Percentiles rank a stretch among this genome's conserved stretches.
These are phyloP conservation scores for Penicillium sp. DNA, from an alignment of 2,329 filamentous ascomycete genomes.

Conservation along the genomic window DNA sequence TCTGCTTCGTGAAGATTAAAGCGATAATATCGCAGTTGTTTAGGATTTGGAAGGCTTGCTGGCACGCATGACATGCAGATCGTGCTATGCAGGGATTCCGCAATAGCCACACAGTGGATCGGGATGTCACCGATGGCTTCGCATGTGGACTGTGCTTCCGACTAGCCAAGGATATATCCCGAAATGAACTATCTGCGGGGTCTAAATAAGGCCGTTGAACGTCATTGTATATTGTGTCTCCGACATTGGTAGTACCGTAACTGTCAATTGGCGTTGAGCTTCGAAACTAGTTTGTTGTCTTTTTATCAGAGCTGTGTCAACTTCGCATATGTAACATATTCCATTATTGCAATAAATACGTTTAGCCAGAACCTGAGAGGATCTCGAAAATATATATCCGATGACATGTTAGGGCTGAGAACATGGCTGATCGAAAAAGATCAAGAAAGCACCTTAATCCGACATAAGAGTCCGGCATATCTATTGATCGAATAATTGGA, in stretches of 20 bases:
- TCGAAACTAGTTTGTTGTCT: not conserved
- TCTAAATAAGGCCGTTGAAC: not conserved
- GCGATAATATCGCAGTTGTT: not conserved
- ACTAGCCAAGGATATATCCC: not conserved
- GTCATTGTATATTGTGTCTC: not conserved
- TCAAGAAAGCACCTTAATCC: not conserved
- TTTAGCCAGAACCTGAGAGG: not conserved
- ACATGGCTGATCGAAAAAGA: not conserved
- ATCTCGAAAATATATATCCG: not conserved
- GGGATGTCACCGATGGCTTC: not conserved
- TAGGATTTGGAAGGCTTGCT: too few species aligned
- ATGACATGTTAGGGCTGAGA: not conserved
- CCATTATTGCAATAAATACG: not conserved
- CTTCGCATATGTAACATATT: not conserved
- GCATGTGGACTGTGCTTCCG: not conserved
- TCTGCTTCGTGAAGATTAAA: not conserved
- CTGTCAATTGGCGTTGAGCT: not conserved
- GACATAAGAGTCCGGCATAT: not conserved
- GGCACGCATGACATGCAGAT: not conserved
- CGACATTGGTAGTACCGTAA: not conserved
- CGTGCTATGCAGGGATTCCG: not conserved
- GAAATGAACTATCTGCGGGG: not conserved
- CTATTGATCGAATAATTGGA: not conserved
- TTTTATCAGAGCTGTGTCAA: not conserved
- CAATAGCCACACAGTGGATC: not conserved